phyloP scores from a whole-genome alignment of 352 stramenopile genomes.

The Phytopythium helicoides region DNA sequence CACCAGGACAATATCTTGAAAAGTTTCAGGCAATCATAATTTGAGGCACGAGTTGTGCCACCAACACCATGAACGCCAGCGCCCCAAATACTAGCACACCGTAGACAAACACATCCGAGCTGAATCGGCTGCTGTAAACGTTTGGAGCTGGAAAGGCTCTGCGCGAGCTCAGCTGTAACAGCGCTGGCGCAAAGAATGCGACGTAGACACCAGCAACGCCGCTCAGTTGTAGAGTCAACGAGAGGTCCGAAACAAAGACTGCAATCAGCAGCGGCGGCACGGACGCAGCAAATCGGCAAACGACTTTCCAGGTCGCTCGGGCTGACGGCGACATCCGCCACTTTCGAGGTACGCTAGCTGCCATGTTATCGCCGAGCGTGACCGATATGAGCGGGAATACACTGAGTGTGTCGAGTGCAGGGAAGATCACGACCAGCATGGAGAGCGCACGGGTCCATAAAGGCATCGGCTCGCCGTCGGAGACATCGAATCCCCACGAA shows the following conservation, averaged over 20 bases:
- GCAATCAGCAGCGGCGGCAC: constrained; percentile 78
- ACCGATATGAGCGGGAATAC: constrained; percentile 92
- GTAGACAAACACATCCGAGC: constrained; percentile 49
- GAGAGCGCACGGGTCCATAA: constrained; percentile 64
- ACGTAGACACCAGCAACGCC: constrained; percentile 78
- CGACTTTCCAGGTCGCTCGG: constrained; percentile 57
- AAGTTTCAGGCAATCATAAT: constrained; percentile 9
- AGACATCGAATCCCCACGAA: constrained; percentile 60
- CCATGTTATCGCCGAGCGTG: constrained; percentile 90
- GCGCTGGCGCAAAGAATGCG: constrained; percentile 72
- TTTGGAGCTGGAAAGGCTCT: constrained; percentile 45
- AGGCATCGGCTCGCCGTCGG: constrained; percentile 33
- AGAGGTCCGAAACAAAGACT: constrained; percentile 81
- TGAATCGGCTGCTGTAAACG: constrained; percentile 72
- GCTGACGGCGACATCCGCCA: constrained; percentile 29
- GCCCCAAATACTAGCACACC: constrained; percentile 62
- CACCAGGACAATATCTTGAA: no score
- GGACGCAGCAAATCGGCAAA: constrained; percentile 75
- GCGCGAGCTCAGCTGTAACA: constrained; percentile 59
- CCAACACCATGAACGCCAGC: constrained; percentile 53
- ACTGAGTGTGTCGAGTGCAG: constrained; percentile 86
- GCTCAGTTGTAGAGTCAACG: constrained; percentile 85
- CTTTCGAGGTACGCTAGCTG: constrained; percentile 43
- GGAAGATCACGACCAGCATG: constrained; percentile 87
- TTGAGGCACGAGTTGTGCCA: constrained; percentile 59